phyloP scores from a whole-genome alignment of 176 grass and related monocot genomes.

The Avena insularis region DNA sequence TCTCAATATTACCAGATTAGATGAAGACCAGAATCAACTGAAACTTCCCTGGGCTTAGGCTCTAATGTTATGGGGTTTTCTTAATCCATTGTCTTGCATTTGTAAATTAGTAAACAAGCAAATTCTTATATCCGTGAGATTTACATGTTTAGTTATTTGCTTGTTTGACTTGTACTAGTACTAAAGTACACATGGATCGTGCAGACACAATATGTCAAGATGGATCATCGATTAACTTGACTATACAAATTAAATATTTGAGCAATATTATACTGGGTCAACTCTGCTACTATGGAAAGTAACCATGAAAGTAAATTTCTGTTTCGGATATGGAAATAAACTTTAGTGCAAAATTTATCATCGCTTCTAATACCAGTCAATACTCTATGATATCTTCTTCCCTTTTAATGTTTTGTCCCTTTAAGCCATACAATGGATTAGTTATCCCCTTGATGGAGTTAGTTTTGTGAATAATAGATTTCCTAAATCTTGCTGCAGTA shows the following conservation, averaged over 20 bases:
- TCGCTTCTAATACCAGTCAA: neutral
- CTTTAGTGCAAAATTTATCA: neutral
- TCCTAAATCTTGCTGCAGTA: neutral
- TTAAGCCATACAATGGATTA: neutral
- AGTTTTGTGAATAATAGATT: neutral
- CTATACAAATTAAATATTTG: neutral
- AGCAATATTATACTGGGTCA: neutral
- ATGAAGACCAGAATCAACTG: neutral
- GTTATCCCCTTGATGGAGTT: neutral
- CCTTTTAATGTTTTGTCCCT: neutral
- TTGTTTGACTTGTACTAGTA: neutral
- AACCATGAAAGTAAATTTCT: neutral
- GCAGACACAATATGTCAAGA: neutral
- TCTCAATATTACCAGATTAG: neutral
- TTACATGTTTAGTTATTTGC: neutral
- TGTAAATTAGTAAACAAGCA: neutral
- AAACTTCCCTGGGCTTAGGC: neutral
- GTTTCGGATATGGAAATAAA: no score
- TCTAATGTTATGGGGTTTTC: neutral
- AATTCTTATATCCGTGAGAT: neutral
- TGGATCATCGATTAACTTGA: neutral
- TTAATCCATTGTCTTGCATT: neutral
- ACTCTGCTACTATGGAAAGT: neutral
- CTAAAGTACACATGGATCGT: neutral
- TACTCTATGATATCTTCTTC: neutral